Evolutionary conservation across 1,284 basidiomycete genomes (phyloP).

Genomic region (Coniferiporia weirii): DNA sequence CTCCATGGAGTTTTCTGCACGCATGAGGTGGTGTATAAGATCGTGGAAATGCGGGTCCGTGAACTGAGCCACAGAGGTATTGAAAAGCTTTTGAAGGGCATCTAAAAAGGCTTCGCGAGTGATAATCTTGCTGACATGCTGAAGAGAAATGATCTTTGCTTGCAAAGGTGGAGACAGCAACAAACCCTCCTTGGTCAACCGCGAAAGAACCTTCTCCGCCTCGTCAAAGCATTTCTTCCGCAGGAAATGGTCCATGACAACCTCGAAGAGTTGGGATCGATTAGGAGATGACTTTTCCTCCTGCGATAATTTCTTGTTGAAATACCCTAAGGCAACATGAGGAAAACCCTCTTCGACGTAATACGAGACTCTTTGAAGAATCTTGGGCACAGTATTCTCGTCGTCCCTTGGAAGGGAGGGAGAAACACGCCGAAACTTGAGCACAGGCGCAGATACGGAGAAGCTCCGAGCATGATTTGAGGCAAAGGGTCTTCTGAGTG

Average conservation of each 20-base stretch:
- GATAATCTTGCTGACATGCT: not conserved
- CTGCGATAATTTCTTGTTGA: slow-evolving; percentile 1
- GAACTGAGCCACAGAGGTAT: too few relatives aligned
- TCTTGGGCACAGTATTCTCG: not conserved
- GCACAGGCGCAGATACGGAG: not conserved
- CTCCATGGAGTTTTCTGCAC: not conserved
- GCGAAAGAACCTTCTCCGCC: not conserved
- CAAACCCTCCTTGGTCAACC: not conserved
- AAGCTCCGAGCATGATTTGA: not conserved
- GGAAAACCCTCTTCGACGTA: not conserved
- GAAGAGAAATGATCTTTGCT: slow-evolving; percentile 1
- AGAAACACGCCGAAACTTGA: not conserved
- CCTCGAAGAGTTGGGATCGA: slow-evolving; percentile 1
- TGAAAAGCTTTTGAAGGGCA: slow-evolving; percentile 2
- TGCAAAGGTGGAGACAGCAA: not conserved
- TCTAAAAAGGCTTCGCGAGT: not conserved
- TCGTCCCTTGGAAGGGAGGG: not conserved
- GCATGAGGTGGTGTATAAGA: not conserved
- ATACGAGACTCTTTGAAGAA: not conserved
- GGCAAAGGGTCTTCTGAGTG: not conserved
- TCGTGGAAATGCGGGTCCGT: slow-evolving; percentile 2
- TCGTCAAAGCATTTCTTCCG: slow-evolving; percentile 3
- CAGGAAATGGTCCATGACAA: slow-evolving; percentile 6
- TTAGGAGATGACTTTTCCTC: not conserved
- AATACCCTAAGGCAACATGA: not conserved